Evolutionary conservation across 495 filamentous ascomycete species (phyloP).

Genomic region (Ascodesmis nigricans): DNA sequence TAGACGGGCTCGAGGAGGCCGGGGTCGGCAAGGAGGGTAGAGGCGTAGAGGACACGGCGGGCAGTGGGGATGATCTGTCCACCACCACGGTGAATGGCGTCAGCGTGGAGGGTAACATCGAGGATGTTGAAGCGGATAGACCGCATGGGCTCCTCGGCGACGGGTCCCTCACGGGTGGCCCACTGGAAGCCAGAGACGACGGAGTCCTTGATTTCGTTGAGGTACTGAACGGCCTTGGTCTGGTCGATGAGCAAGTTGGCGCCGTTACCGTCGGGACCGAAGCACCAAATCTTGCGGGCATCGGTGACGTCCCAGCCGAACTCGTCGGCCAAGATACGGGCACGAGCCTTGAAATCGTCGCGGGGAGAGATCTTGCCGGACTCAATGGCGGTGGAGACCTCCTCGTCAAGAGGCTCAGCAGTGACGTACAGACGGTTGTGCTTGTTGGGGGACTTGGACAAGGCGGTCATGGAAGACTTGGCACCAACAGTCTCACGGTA

Average conservation of each 20-base stretch:
- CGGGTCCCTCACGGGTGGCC: constrained; percentile 90
- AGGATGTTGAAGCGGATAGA: constrained; percentile 94
- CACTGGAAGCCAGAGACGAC: constrained; percentile 99
- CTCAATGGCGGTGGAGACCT: constrained; percentile 79
- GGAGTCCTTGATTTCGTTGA: constrained; percentile 99
- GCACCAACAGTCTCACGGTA: constrained; percentile 87
- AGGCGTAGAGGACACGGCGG: constrained; percentile 90
- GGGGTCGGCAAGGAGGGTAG: constrained; percentile 74
- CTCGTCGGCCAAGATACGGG: constrained; percentile 89
- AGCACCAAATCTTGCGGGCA: constrained; percentile 99
- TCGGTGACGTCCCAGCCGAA: constrained; percentile 99
- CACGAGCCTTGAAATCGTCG: constrained; percentile 98
- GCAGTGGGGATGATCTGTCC: constrained; percentile 96
- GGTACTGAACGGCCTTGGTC: constrained; percentile 74
- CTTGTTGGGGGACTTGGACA: constrained; percentile 99
- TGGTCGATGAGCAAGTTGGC: constrained; percentile 90
- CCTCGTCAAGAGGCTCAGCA: constrained; percentile 74
- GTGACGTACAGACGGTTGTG: constrained; percentile 98
- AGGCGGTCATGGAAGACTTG: constrained; percentile 74
- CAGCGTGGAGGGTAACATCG: constrained; percentile 97
- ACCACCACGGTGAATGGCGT: constrained; percentile 99
- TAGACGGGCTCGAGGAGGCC: constrained; percentile 90
- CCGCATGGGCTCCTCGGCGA: constrained; percentile 97
- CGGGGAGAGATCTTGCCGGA: constrained; percentile 74
- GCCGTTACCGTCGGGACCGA: constrained; percentile 92